Evolutionary conservation across 768 basidiomycete genomes (phyloP), one percentile per base, ranked within the genome.

Genomic region (Terana coerulea): DNA sequence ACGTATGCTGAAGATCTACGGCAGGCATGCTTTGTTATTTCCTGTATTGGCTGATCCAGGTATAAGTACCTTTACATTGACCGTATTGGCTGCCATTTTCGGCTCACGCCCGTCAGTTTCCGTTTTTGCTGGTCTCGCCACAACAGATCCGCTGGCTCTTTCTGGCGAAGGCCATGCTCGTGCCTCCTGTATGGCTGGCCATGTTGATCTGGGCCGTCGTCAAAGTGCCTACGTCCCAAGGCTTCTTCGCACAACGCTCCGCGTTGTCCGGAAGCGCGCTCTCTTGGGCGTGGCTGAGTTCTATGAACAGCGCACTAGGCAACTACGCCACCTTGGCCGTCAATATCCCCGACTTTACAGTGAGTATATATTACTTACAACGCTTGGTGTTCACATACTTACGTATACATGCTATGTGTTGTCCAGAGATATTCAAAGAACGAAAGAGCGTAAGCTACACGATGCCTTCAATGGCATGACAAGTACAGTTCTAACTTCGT

Each of bases 261-360:
- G 69, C 67, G 7, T 58, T 84, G n/a, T 67, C 61, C 15, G 88
- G 83, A 1, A 72, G 75, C 53, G 67, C 70, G 24, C 69, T 83
- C 42, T 76, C 78, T n/a, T 91, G 88, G 86, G 86, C 80, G 2
- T 93, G 88, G 88, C 68, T 95, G 42, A 75, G 75, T 47, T 81
- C 83, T 0, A 61, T 95, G 52, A 94, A 91, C 62, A 82, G 84
- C 47, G 84, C 85, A 1, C 67, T 94, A 19, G 89, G 88, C 0
- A 78, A 80, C 55, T 93, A 85, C 66, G 70, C 84, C 3, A 88
- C 85, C 8, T 69, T 88, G 12, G 76, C 84, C 0, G 83, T 88
- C 56, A 91, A 91, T 60, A 90, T 91, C 52, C 85, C 91, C 1
- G 92, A 95, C 67, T 91, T 95, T 61, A 91, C 91, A 21, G 73